Base-by-base conservation (phyloP, 2,329 filamentous ascomycete species). In the Stemphylium vesicarium region DNA sequence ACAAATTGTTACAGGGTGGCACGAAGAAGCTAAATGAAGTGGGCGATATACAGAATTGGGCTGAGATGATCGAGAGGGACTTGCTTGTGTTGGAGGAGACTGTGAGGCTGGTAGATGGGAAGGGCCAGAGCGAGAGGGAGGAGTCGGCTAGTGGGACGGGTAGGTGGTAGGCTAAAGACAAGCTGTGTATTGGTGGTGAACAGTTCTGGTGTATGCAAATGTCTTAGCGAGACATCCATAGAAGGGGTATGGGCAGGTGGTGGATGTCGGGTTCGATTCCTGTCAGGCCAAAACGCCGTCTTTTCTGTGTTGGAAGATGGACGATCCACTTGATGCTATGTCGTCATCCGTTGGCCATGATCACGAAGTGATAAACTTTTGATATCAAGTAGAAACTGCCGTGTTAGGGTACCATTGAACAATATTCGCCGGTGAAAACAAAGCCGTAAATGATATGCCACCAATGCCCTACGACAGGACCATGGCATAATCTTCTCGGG, bases 31-130 rank as follows among this genome's bases (percentile, higher is more conserved):
- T 94, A 55, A 93, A 92, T 78, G 90, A 92, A 80, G 80, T 92
- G 57, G 90, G 90, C 20, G 88, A 92, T 71, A 84, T 94, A 70
- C 90, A 94, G 80, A 93, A 93, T 74, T 95, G 90, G 90, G 89
- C 90, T 18, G 91, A 95, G 82, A 85, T 92, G 77, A 80, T 94
- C 68, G 90, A 78, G 57, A 63, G 75, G 41, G 75, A 78, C 44
- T 41, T 78, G 54, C 38, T 78, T 49, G 74, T 77, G 35, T 49
- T 78, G 56, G 75, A 78, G 59, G 75, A 78, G 60, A 78, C 75
- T 20, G 41, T 77, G 47, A 63, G 75, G 49, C 49, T 77, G 59
- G 74, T 69, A 9, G 74, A 77, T 40, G 63, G 53, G 33, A 47
- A 62, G 48, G 61, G 50, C 24, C 64, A 49, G 2, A 56, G 52